Percentiles rank a stretch among this genome's conserved stretches.
phyloP scores from a whole-genome alignment of 1,284 basidiomycete genomes.

The Pyrrhoderma lamaoense region DNA sequence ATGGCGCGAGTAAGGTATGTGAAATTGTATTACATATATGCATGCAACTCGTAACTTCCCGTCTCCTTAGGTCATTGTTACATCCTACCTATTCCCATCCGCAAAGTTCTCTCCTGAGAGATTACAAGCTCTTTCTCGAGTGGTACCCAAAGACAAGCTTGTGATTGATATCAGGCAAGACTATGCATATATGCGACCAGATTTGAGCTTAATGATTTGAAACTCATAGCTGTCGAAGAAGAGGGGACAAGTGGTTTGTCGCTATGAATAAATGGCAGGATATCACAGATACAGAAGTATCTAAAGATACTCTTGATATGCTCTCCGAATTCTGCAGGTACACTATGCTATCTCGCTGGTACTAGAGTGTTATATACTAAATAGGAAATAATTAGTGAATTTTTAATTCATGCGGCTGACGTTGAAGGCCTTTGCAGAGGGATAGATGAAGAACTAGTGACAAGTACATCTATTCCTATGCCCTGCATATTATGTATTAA shows the following conservation, averaged over 20 bases:
- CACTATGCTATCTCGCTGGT: constrained; percentile 19
- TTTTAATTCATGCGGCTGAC: constrained; percentile 95
- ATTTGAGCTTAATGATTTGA: neutral
- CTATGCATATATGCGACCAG: neutral
- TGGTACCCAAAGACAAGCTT: constrained; percentile 78
- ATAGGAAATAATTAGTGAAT: constrained; percentile 61
- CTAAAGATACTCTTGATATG: constrained; percentile 63
- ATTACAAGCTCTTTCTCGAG: constrained; percentile 55
- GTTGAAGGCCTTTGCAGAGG: constrained; percentile 97
- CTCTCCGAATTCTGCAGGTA: constrained; percentile 76
- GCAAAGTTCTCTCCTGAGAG: constrained; percentile 74
- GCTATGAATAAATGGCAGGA: constrained; percentile 99
- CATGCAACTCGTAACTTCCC: neutral
- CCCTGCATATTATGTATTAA: constrained; percentile 7
- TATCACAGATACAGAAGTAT: constrained; percentile 91
- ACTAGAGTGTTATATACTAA: constrained; percentile 4
- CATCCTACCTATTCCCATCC: constrained; percentile 88
- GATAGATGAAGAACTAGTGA: constrained; percentile 87
- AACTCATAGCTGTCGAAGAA: constrained; percentile 68
- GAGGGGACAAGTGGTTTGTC: constrained; percentile 80
- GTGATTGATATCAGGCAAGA: constrained; percentile 90
- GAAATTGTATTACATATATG: neutral
- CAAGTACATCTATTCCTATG: constrained; percentile 42
- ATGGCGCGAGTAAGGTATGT: constrained; percentile 85
- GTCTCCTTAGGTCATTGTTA: constrained; percentile 92